These are phyloP conservation scores for Colletotrichum sojae DNA, from an alignment of 2,329 filamentous ascomycete species.

Conservation along the genomic window DNA sequence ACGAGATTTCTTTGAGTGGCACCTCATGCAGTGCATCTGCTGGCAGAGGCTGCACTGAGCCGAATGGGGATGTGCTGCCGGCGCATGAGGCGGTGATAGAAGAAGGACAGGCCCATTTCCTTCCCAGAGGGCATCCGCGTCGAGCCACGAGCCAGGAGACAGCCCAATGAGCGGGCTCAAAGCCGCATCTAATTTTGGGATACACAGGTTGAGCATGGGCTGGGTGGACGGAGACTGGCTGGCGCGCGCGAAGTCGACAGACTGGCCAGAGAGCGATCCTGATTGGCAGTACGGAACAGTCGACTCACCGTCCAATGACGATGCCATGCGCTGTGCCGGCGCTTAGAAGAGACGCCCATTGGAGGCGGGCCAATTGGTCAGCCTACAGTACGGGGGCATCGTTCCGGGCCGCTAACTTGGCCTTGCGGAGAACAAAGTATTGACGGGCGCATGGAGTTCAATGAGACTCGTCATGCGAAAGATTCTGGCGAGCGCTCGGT, in stretches of 20 bases:
- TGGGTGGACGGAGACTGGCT: constrained; percentile 49
- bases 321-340: constrained; percentile 39
- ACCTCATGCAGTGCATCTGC: constrained; percentile 32
- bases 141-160: constrained; percentile 6
- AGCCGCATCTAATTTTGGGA: constrained; percentile 53
- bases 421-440: constrained; percentile 33
- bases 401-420: constrained; percentile 20
- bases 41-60: constrained; percentile 29
- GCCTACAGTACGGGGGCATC: neutral
- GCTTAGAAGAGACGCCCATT: constrained; percentile 43
- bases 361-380: constrained; percentile 31
- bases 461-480: constrained; percentile 15
- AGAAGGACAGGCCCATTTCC: constrained; percentile 25
- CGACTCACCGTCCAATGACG: constrained; percentile 38
- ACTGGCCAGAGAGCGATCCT: constrained; percentile 32
- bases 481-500: constrained; percentile 18
- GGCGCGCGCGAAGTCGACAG: constrained; percentile 55
- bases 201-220: constrained; percentile 44
- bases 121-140: constrained; percentile 26
- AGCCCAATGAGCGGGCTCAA: constrained; percentile 51
- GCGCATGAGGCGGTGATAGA: constrained; percentile 33
- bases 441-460: constrained; percentile 29
- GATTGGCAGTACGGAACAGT: constrained; percentile 24
- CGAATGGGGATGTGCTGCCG: constrained; percentile 29
- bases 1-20: constrained; percentile 6